Conservation (phyloP, 1,139 yeast genomes). For the Candida neerlandica region DNA sequence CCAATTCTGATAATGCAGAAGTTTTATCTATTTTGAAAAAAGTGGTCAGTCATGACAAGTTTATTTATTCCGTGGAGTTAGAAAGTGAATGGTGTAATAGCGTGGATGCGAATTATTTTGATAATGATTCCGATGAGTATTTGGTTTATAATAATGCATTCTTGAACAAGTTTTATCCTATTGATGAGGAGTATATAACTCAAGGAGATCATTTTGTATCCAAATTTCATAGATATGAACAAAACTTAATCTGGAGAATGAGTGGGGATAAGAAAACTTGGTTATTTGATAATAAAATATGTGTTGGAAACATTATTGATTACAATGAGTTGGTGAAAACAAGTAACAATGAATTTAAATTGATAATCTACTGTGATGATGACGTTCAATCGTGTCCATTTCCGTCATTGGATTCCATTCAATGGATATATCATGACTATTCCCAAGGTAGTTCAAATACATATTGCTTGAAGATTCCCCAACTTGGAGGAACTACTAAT, state of each 20-base stretch:
- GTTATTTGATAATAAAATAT: constrained; percentile 28
- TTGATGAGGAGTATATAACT: neutral
- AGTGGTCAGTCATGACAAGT: constrained; percentile 10
- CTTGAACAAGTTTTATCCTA: constrained; percentile 7
- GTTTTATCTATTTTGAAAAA: constrained; percentile 10
- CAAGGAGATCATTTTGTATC: constrained; percentile 15
- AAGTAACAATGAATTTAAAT: constrained; percentile 26
- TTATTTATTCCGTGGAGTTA: constrained; percentile 23
- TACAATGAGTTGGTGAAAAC: constrained; percentile 24
- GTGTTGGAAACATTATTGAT: constrained; percentile 39
- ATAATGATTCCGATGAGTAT: constrained; percentile 19
- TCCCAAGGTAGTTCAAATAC: constrained; percentile 11
- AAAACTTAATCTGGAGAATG: constrained; percentile 39
- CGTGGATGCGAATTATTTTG: constrained; percentile 19
- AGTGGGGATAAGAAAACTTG: constrained; percentile 30
- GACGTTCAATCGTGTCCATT: constrained; percentile 24
- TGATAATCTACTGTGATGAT: constrained; percentile 41
- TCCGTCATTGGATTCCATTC: constrained; percentile 25
- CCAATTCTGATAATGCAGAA: constrained; percentile 18
- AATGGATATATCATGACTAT: constrained; percentile 17
- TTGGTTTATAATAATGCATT: constrained; percentile 20
- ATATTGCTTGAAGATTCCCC: constrained; percentile 38
- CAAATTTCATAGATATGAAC: constrained; percentile 36
- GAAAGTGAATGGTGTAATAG: constrained; percentile 18
- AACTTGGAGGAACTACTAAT: constrained; percentile 23